phyloP scores from a whole-genome alignment of 345 rosid species.

The Dovyalis caffra region DNA sequence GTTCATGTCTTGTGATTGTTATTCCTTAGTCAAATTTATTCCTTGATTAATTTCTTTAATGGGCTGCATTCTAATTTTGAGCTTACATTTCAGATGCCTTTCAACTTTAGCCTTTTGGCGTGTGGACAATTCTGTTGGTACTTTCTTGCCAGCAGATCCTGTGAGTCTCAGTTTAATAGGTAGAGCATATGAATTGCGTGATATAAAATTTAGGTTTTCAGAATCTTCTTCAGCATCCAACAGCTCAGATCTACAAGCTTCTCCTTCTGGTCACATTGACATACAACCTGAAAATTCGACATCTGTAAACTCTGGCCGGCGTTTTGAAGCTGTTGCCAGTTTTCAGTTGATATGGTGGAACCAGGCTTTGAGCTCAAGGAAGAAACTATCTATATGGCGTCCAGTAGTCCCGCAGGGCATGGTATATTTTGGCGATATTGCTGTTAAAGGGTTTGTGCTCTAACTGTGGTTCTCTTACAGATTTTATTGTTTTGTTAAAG shows the following conservation, averaged over 20 bases:
- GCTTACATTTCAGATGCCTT: conserved; percentile 45
- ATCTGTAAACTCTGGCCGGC: conserved; percentile 52
- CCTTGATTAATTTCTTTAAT: background rate
- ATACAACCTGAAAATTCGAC: conserved; percentile 31
- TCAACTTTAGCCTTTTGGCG: conserved; percentile 89
- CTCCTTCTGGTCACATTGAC: conserved; percentile 34
- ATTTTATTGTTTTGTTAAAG: conserved; percentile 8
- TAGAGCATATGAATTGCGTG: conserved; percentile 75
- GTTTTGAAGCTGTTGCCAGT: conserved; percentile 74
- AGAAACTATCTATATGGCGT: conserved; percentile 88
- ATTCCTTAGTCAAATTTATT: background rate
- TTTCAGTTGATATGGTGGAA: conserved; percentile 93
- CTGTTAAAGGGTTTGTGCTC: conserved; percentile 76
- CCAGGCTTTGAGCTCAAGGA: conserved; percentile 61
- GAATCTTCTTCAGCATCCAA: conserved; percentile 43
- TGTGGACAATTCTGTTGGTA: conserved; percentile 73
- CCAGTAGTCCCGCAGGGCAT: conserved; percentile 70
- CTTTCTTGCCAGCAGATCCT: conserved; percentile 83
- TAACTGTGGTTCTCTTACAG: background rate
- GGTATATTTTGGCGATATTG: conserved; percentile 94
- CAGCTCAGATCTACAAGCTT: conserved; percentile 32
- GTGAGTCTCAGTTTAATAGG: conserved; percentile 44
- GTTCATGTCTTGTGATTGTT: background rate
- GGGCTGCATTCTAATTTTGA: background rate
- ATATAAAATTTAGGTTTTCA: conserved; percentile 52